Evolutionary conservation across 495 filamentous ascomycete species (phyloP).

Genomic region (Hamigera avellanea): DNA sequence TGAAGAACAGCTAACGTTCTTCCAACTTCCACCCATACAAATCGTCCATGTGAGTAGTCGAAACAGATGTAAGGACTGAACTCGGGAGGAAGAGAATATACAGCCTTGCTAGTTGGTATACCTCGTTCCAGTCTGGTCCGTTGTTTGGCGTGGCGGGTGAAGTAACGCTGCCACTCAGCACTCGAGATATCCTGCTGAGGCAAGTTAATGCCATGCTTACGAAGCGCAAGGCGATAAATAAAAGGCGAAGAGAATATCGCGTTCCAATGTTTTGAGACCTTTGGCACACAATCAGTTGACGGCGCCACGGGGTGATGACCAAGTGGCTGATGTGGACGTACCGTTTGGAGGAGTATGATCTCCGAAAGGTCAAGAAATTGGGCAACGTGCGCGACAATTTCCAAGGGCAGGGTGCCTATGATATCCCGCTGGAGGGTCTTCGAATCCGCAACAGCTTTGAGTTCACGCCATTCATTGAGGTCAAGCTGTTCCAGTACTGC

Average conservation of each 20-base stretch:
- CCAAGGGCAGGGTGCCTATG: slow-evolving; percentile 19
- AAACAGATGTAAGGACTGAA: not conserved
- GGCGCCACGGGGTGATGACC: too few species aligned
- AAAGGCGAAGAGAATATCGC: slow-evolving; percentile 14
- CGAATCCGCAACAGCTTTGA: slow-evolving; percentile 11
- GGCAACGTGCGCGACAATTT: slow-evolving; percentile 16
- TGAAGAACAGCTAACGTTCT: slow-evolving; percentile 8
- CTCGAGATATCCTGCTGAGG: not conserved
- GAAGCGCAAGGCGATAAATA: slow-evolving; percentile 7
- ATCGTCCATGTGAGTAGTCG: slow-evolving; percentile 14
- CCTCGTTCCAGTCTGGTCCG: slow-evolving; percentile 12
- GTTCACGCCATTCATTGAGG: slow-evolving; percentile 21
- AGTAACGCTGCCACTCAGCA: not conserved
- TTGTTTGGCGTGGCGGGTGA: slow-evolving; percentile 10
- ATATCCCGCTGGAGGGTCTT: slow-evolving; percentile 22
- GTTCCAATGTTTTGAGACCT: slow-evolving; percentile 26
- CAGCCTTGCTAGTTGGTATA: slow-evolving; percentile 2
- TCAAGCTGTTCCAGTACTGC: slow-evolving; percentile 18
- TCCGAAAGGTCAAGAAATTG: slow-evolving; percentile 14
- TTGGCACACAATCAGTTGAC: not conserved
- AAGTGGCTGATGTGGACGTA: slow-evolving; percentile 4
- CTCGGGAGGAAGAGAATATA: not conserved
- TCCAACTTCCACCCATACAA: slow-evolving; percentile 10
- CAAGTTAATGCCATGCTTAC: not conserved
- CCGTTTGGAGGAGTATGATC: slow-evolving; percentile 16